Evolutionary conservation across 768 basidiomycete genomes (phyloP).

Genomic region (Chalciporus pseudorubinellus): DNA sequence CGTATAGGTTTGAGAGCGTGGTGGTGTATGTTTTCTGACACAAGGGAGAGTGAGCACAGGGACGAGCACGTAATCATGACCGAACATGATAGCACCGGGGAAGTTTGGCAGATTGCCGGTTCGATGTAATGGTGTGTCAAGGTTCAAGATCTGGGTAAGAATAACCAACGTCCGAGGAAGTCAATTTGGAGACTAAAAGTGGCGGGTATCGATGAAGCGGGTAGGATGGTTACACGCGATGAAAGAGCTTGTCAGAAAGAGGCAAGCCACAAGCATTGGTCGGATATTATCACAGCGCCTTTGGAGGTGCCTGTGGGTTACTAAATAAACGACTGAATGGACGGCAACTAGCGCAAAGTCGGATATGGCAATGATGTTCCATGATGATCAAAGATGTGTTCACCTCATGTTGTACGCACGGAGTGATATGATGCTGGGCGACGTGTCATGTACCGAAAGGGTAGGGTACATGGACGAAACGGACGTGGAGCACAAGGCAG

Average conservation of each 20-base stretch:
- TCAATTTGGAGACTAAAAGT: conserved; percentile 16
- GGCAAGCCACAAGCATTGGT: conserved; percentile 19
- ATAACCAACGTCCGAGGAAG: conserved; percentile 16
- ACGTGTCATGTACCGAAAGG: conserved; percentile 28
- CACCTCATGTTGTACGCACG: conserved; percentile 34
- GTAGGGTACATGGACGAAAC: conserved; percentile 20
- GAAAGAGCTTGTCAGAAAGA: conserved; percentile 16
- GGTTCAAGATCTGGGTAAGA: conserved; percentile 12
- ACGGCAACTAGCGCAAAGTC: conserved; percentile 25
- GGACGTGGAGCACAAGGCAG: conserved; percentile 26
- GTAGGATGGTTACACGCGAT: conserved; percentile 10
- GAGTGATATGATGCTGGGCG: conserved; percentile 26
- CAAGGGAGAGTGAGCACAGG: conserved; percentile 10
- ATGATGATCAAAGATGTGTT: conserved; percentile 29
- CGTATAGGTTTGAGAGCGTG: background rate
- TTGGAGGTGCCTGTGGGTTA: conserved; percentile 25
- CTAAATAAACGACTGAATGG: conserved; percentile 28
- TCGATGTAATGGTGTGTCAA: conserved; percentile 8
- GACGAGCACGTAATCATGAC: conserved; percentile 23
- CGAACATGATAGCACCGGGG: conserved; percentile 4
- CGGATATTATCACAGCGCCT: conserved; percentile 33
- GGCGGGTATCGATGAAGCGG: conserved; percentile 22
- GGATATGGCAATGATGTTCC: conserved; percentile 23
- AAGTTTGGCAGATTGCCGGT: conserved; percentile 12
- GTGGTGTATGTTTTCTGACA: background rate